Evolutionary conservation across 495 filamentous ascomycete species (phyloP).

Genomic region (Aspergillus sclerotiicarbonarius): DNA sequence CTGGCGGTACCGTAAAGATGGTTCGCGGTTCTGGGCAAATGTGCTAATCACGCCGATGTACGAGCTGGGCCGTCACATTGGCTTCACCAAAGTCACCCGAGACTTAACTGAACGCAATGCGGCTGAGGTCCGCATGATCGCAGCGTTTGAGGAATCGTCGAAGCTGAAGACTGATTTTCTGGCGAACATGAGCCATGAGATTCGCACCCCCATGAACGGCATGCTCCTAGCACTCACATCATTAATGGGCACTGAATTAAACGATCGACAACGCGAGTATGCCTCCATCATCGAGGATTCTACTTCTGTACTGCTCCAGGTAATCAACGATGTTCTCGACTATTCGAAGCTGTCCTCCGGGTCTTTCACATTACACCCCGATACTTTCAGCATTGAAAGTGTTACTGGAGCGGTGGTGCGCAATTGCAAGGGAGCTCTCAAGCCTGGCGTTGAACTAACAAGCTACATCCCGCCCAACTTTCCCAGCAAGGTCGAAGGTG

Average conservation of each 20-base stretch:
- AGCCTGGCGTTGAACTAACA: constrained; percentile 57
- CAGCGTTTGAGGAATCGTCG: constrained; percentile 63
- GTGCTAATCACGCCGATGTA: constrained; percentile 63
- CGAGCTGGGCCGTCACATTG: constrained; percentile 55
- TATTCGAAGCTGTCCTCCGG: constrained; percentile 86
- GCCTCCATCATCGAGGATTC: constrained; percentile 78
- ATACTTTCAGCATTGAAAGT: constrained; percentile 65
- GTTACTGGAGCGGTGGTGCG: constrained; percentile 55
- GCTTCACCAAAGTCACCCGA: constrained; percentile 64
- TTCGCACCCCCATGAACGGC: constrained; percentile 77
- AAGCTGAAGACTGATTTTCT: constrained; percentile 66
- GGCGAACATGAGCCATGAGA: constrained; percentile 87
- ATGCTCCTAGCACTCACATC: constrained; percentile 73
- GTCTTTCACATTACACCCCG: constrained; percentile 71
- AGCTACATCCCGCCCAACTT: constrained; percentile 49
- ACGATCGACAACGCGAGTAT: constrained; percentile 68
- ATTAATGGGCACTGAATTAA: constrained; percentile 63
- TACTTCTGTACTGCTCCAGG: constrained; percentile 74
- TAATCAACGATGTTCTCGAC: constrained; percentile 89
- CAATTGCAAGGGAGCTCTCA: constrained; percentile 51
- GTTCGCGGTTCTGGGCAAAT: constrained; percentile 64
- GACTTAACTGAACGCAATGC: constrained; percentile 62
- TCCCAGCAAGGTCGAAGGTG: constrained; percentile 51
- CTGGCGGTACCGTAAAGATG: constrained; percentile 64
- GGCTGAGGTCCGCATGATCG: constrained; percentile 55